Conservation (phyloP, 352 stramenopile species). For the Pythium volutum region DNA sequence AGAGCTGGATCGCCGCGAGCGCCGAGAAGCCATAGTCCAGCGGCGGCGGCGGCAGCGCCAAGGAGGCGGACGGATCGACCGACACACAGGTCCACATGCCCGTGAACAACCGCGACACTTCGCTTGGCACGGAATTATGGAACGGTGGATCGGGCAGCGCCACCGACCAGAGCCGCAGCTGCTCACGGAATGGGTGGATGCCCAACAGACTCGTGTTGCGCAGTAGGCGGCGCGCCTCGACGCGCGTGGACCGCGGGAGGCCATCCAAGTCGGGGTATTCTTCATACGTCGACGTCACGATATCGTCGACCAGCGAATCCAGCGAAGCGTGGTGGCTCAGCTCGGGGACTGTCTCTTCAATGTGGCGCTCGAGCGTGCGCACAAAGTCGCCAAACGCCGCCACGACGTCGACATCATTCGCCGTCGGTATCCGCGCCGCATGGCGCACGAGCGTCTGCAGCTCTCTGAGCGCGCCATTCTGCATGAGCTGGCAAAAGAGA, state of each 20-base stretch:
- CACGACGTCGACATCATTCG: slow-evolving; percentile 12
- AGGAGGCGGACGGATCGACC: slow-evolving; percentile 13
- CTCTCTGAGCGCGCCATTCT: slow-evolving; percentile 2
- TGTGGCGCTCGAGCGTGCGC: slow-evolving; percentile 1
- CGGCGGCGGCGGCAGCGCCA: slow-evolving; percentile 2
- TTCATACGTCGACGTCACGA: slow-evolving; percentile 24
- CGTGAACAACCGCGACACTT: slow-evolving; percentile 14
- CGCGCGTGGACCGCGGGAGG: slow-evolving; percentile 6
- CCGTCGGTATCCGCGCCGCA: background rate
- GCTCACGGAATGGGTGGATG: slow-evolving; percentile 20
- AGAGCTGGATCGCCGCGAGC: slow-evolving; percentile 15
- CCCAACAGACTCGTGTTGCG: slow-evolving; percentile 28
- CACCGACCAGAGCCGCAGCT: slow-evolving; percentile 15
- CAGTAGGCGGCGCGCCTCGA: slow-evolving; percentile 12
- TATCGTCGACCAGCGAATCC: slow-evolving; percentile 28
- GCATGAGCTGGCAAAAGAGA: slow-evolving; percentile 19
- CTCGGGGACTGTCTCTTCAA: slow-evolving; percentile 11
- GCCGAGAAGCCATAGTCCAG: slow-evolving; percentile 25
- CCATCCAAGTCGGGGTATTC: slow-evolving; percentile 26
- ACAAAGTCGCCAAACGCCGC: slow-evolving; percentile 15
- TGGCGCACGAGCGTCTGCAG: slow-evolving; percentile 14
- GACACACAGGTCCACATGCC: slow-evolving; percentile 24
- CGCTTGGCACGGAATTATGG: background rate
- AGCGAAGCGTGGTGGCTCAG: slow-evolving; percentile 21
- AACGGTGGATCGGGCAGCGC: background rate